A percentile compares a stretch with the other conserved stretches of the same genome.
phyloP scores from a whole-genome alignment of 2,329 filamentous ascomycete species.

The Spiromastix sp. region DNA sequence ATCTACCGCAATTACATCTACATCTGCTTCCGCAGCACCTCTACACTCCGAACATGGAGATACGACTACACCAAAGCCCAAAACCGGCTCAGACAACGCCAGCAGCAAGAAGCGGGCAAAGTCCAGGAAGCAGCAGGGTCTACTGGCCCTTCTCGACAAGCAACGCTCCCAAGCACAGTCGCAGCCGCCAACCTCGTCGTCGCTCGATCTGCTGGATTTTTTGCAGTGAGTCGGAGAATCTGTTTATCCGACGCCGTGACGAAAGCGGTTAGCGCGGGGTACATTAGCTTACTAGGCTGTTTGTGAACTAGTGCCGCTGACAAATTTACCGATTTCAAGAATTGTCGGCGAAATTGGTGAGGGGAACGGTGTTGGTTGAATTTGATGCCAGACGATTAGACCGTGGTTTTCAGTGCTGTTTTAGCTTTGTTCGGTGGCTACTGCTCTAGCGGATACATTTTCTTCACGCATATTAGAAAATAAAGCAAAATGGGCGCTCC shows the following conservation, averaged over 20 bases:
- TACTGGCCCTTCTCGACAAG: conserved; percentile 43
- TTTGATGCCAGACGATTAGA: no score
- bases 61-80: conserved; percentile 7
- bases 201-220: conserved; percentile 45
- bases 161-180: conserved; percentile 15
- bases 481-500: no score
- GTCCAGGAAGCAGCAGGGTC: conserved; percentile 42
- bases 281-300: conserved; percentile 4
- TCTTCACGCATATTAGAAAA: no score
- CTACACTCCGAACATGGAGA: no score
- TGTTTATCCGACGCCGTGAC: conserved; percentile 11
- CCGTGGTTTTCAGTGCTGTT: no score
- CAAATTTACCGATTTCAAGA: background rate
- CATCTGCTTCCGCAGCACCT: no score
- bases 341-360: no score
- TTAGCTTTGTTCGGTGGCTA: no score
- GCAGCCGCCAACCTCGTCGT: conserved; percentile 20
- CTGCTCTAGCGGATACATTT: no score
- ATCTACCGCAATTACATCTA: conserved; percentile 7
- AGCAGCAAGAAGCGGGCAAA: conserved; percentile 48
- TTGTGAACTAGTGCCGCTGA: conserved; percentile 4
- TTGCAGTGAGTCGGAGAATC: conserved; percentile 26
- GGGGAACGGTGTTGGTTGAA: no score
- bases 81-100: conserved; percentile 25
- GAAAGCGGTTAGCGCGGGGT: conserved; percentile 26